Evolutionary conservation across 2,329 filamentous ascomycete species (phyloP).

Genomic region (Phialophora macrospora): DNA sequence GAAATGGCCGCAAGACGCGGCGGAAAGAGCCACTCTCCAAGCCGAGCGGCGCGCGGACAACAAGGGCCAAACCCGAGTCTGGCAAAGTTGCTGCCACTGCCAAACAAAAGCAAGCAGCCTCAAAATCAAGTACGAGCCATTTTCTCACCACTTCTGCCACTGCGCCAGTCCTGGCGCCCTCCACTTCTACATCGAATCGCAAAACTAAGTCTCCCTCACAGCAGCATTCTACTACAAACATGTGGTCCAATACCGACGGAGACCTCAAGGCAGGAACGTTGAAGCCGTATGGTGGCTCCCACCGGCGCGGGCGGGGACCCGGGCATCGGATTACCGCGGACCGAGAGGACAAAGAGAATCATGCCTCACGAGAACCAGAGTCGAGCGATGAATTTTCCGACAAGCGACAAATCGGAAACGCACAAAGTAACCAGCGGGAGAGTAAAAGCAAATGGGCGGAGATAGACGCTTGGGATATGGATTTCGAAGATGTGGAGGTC

Average conservation of each 20-base stretch:
- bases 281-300: constrained; percentile 39
- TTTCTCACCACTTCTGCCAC: constrained; percentile 31
- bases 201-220: constrained; percentile 39
- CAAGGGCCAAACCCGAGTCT: constrained; percentile 15
- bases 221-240: constrained; percentile 27
- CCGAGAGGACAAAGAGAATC: constrained; percentile 33
- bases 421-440: constrained; percentile 4
- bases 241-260: constrained; percentile 17
- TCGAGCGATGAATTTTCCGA: background rate
- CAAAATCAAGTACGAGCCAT: constrained; percentile 35
- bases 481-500: constrained; percentile 39
- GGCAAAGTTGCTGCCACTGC: constrained; percentile 18
- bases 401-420: background rate
- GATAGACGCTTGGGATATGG: constrained; percentile 40
- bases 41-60: constrained; percentile 8
- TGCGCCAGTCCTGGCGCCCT: constrained; percentile 33
- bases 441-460: constrained; percentile 37
- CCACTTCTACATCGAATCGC: constrained; percentile 32
- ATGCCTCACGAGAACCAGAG: background rate
- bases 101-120: constrained; percentile 18
- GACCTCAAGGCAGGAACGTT: constrained; percentile 14
- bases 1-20: constrained; percentile 22
- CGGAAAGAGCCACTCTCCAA: constrained; percentile 25
- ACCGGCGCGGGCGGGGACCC: background rate
- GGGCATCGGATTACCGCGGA: background rate